Conservation (phyloP, 768 basidiomycete species). For the Coprinellus micaceus region DNA sequence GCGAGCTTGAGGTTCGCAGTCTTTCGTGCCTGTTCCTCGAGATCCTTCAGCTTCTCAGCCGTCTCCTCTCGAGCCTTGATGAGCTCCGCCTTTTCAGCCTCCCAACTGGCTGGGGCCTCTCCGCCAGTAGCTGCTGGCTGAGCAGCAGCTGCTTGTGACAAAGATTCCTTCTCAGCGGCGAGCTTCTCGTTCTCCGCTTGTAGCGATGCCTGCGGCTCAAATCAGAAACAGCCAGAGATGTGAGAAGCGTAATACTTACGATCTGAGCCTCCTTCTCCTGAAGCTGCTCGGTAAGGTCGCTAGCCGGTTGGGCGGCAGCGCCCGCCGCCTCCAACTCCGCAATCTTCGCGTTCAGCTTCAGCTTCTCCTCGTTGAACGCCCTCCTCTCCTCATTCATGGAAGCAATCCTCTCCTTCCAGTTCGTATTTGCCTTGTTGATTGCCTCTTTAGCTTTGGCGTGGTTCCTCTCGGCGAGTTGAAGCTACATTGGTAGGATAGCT, state of each 20-base stretch:
- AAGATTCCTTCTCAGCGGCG: conserved; percentile 54
- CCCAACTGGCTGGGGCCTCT: conserved; percentile 42
- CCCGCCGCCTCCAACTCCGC: conserved; percentile 24
- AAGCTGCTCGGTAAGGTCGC: conserved; percentile 20
- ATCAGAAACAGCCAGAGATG: conserved; percentile 3
- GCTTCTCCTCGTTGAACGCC: conserved; percentile 17
- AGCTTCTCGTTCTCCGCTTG: conserved; percentile 60
- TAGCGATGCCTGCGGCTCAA: conserved; percentile 41
- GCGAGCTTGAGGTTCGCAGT: conserved; percentile 40
- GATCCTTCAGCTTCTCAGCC: conserved; percentile 54
- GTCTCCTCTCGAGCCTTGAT: conserved; percentile 59
- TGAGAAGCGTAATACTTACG: too few relatives aligned
- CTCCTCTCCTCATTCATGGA: background rate
- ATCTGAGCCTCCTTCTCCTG: conserved; percentile 34
- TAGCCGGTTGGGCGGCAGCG: conserved; percentile 14
- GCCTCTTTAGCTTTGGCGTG: conserved; percentile 11
- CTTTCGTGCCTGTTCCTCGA: conserved; percentile 43
- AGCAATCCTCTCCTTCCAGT: background rate
- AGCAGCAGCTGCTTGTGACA: conserved; percentile 28
- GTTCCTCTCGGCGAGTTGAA: too few relatives aligned
- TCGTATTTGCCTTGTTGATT: background rate
- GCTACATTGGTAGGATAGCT: too few relatives aligned
- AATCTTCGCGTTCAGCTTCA: conserved; percentile 34
- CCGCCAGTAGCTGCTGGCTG: conserved; percentile 17
- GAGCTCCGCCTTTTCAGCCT: conserved; percentile 58